Evolutionary conservation across 192 early-diverging fungal genomes (phyloP).

Genomic region (Rhizophagus sp.): DNA sequence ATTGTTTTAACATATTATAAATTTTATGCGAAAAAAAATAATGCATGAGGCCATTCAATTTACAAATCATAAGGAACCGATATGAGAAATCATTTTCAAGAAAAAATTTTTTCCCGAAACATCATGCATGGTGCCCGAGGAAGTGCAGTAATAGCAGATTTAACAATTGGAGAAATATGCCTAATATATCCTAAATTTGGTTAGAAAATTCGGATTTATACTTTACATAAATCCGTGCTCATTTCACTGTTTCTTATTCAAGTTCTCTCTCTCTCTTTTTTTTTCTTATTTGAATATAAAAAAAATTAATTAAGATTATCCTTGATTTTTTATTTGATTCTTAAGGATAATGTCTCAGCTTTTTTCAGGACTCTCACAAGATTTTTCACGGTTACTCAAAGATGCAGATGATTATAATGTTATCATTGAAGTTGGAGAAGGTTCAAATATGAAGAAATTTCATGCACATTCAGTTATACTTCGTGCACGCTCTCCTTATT

Average conservation of each 20-base stretch:
- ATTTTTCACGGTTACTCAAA: conserved; percentile 1
- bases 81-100: too few species aligned
- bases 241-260: neutral
- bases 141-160: neutral
- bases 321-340: neutral
- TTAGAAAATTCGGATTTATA: neutral
- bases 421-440: conserved; percentile 13
- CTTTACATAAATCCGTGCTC: neutral
- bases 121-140: neutral
- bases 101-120: neutral
- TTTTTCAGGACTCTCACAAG: neutral
- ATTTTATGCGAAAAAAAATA: too few species aligned
- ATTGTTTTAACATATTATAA: too few species aligned
- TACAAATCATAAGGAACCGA: too few species aligned
- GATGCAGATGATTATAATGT: conserved; percentile 20
- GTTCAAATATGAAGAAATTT: neutral
- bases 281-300: neutral
- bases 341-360: neutral
- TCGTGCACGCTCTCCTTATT: conserved; percentile 10
- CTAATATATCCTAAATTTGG: neutral
- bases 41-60: too few species aligned
- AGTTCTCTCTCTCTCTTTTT: neutral
- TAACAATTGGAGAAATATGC: neutral
- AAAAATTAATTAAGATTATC: neutral
- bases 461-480: conserved; percentile 13